Conservation (phyloP, 345 rosid species). For the Nephelium lappaceum region DNA sequence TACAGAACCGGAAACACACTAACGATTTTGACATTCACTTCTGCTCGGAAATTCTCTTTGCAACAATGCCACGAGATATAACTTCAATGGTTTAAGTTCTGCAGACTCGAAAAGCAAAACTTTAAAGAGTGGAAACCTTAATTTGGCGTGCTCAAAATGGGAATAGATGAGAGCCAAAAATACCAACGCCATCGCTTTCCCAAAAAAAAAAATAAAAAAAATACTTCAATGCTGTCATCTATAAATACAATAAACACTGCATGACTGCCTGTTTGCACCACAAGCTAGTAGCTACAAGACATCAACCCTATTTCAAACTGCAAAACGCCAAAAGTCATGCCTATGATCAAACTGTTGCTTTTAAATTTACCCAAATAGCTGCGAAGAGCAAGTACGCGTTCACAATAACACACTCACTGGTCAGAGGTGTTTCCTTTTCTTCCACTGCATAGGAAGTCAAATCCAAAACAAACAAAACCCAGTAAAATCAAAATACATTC, state of each 20-base stretch:
- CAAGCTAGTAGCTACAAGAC: background rate
- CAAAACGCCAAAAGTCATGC: background rate
- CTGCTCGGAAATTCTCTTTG: background rate
- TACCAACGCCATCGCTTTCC: background rate
- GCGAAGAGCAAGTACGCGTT: conserved; percentile 4
- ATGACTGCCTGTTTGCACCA: background rate
- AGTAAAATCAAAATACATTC: background rate
- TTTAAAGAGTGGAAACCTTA: background rate
- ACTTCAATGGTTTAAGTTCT: background rate
- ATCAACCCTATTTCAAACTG: background rate
- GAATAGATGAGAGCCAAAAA: background rate
- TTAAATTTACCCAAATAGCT: background rate
- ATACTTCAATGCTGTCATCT: background rate
- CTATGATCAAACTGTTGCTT: background rate
- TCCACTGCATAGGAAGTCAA: background rate
- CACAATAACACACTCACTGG: background rate
- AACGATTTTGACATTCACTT: background rate
- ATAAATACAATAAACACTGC: background rate
- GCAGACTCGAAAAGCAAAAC: background rate
- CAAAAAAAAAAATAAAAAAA: background rate
- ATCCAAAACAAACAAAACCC: conserved; percentile 20
- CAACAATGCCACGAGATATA: background rate
- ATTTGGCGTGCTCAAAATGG: background rate
- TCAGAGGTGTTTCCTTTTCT: conserved; percentile 9
- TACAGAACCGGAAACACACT: no score